Evolutionary conservation across 148 eudicot species (phyloP).

Genomic region (Cornus kousa): DNA sequence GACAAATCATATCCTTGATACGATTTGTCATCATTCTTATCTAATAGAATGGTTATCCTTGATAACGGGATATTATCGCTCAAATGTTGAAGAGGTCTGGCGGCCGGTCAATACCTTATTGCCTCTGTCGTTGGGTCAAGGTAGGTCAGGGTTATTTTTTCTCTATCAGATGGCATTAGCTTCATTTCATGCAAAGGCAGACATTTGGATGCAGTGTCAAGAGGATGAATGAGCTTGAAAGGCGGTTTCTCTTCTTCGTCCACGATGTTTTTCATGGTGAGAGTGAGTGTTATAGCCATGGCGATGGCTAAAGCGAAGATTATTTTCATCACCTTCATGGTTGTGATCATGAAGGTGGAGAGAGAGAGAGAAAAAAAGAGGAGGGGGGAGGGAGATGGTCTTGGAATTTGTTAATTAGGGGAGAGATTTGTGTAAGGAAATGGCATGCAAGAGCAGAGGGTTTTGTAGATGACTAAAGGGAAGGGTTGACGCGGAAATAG

Average conservation of each 20-base stretch:
- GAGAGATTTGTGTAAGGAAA: not conserved
- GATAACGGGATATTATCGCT: too few species aligned
- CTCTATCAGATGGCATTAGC: too few species aligned
- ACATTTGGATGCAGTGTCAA: too few species aligned
- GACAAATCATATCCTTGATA: too few species aligned
- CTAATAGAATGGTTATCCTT: too few species aligned
- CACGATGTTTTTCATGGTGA: not conserved
- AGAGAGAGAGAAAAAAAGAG: not conserved
- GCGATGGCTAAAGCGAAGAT: constrained; percentile 29
- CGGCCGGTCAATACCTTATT: too few species aligned
- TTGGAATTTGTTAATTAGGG: not conserved
- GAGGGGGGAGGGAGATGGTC: not conserved
- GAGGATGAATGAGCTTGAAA: not conserved
- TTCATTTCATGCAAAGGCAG: not conserved
- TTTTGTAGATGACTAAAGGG: constrained; percentile 21
- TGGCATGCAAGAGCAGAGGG: not conserved
- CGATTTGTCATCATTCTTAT: too few species aligned
- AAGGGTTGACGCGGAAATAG: constrained; percentile 41
- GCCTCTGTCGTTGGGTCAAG: too few species aligned
- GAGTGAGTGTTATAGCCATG: constrained; percentile 26
- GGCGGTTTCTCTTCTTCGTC: not conserved
- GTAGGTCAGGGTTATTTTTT: too few species aligned
- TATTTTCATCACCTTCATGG: constrained; percentile 21
- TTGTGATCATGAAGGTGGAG: not conserved
- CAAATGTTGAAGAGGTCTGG: too few species aligned